Evolutionary conservation across 78 protist species (phyloP).

Genomic region (Ministeria vibrans): DNA sequence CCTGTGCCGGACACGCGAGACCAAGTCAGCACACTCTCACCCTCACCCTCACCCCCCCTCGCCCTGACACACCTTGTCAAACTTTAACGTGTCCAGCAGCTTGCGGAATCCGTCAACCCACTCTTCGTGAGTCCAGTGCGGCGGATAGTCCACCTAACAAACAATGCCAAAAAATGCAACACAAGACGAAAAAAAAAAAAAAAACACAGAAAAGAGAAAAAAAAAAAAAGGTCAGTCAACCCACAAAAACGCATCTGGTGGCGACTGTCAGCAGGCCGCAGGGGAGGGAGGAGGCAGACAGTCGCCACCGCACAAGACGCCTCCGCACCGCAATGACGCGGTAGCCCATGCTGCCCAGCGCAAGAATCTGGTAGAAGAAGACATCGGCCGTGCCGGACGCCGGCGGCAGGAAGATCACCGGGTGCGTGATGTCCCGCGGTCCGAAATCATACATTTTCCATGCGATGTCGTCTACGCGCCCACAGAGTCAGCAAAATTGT

Average conservation of each 20-base stretch:
- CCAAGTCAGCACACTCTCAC: background rate
- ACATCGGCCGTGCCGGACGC: conserved; percentile 6
- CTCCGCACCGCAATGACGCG: background rate
- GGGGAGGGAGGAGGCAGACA: background rate
- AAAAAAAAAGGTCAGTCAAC: background rate
- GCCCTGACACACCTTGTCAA: conserved; percentile 23
- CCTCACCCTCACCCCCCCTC: no score
- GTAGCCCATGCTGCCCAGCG: background rate
- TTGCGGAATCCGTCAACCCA: conserved; percentile 56
- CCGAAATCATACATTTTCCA: background rate
- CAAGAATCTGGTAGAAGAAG: background rate
- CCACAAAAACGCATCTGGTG: background rate
- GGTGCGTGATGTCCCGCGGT: background rate
- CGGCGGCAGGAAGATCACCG: conserved; percentile 1
- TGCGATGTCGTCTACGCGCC: background rate
- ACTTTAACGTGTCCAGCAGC: conserved; percentile 32
- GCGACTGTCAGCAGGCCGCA: background rate
- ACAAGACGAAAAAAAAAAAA: background rate
- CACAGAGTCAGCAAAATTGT: no score
- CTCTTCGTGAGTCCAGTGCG: conserved; percentile 24
- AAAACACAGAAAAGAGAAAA: background rate
- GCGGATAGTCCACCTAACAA: conserved; percentile 43
- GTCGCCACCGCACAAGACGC: background rate
- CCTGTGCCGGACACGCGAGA: background rate
- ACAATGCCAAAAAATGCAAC: no score